phyloP scores from a whole-genome alignment of 2,329 filamentous ascomycete species.

The Penicillium sp. region DNA sequence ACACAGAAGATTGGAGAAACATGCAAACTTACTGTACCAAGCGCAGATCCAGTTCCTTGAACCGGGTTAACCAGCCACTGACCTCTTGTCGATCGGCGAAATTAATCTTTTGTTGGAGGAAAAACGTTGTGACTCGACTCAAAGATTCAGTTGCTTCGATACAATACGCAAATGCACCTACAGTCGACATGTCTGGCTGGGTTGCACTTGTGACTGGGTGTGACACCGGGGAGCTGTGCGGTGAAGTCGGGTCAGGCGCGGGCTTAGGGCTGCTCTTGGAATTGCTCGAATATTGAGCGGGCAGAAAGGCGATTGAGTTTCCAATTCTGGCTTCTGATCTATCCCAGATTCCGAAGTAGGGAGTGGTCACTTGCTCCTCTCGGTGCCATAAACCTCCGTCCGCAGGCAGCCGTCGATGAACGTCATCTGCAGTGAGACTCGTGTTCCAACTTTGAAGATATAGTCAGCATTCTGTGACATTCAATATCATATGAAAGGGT shows the following conservation, averaged over 20 bases:
- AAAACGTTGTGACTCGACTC: slow-evolving; percentile 36
- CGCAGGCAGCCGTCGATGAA: slow-evolving; percentile 35
- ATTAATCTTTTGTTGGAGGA: slow-evolving; percentile 30
- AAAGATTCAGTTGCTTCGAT: slow-evolving; percentile 38
- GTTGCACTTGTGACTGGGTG: not conserved
- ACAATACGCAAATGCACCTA: slow-evolving; percentile 24
- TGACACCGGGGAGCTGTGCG: not conserved
- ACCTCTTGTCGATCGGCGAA: slow-evolving; percentile 25
- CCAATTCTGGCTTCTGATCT: not conserved
- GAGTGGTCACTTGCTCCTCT: slow-evolving; percentile 31
- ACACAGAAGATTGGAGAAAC: not conserved
- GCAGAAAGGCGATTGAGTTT: not conserved
- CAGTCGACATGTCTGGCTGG: slow-evolving; percentile 11
- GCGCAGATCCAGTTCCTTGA: slow-evolving; percentile 31
- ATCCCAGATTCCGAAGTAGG: slow-evolving; percentile 46
- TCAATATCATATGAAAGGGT: no score
- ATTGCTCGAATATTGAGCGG: not conserved
- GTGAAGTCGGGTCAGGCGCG: not conserved
- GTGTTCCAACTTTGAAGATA: slow-evolving; percentile 29
- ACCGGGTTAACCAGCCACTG: slow-evolving; percentile 34
- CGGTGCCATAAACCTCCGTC: slow-evolving; percentile 38
- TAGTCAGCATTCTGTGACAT: not conserved
- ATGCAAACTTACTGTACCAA: slow-evolving; percentile 28
- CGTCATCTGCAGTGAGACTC: slow-evolving; percentile 38
- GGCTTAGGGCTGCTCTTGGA: not conserved